Conservation (phyloP, 768 basidiomycete species). For the Pholiota molesta region DNA sequence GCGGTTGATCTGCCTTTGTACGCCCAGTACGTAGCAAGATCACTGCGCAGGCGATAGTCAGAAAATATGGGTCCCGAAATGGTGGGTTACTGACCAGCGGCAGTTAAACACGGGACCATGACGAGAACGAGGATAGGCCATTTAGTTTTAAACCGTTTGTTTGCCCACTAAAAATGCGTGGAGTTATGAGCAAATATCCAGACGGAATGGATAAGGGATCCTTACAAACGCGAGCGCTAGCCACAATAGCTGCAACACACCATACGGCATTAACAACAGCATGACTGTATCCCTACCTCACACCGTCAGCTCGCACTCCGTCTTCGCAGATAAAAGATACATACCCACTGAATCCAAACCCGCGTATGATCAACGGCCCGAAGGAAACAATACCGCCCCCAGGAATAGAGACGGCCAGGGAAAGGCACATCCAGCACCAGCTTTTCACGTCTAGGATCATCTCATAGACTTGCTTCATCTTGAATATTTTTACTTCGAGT, state of each 20-base stretch:
- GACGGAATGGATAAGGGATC: not conserved
- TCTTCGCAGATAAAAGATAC: not conserved
- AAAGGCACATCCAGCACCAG: slow-evolving; percentile 35
- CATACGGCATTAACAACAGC: slow-evolving; percentile 34
- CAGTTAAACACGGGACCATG: slow-evolving; percentile 26
- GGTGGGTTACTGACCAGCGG: slow-evolving; percentile 20
- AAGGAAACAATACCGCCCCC: slow-evolving; percentile 28
- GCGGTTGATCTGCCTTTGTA: slow-evolving; percentile 25
- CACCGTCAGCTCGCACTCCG: not conserved
- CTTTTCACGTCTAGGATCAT: slow-evolving; percentile 37
- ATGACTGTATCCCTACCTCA: slow-evolving; percentile 30
- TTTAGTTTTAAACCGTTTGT: slow-evolving; percentile 28
- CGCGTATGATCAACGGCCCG: slow-evolving; percentile 34
- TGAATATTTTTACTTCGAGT: slow-evolving; percentile 35
- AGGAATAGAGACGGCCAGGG: slow-evolving; percentile 28
- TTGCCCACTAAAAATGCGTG: slow-evolving; percentile 24
- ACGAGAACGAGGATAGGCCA: slow-evolving; percentile 26
- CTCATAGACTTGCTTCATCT: slow-evolving; percentile 31
- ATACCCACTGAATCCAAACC: slow-evolving; percentile 36
- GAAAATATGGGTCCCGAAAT: not conserved
- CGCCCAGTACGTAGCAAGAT: slow-evolving; percentile 30
- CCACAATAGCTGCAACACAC: slow-evolving; percentile 28
- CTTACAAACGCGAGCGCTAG: slow-evolving; percentile 31
- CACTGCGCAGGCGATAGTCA: slow-evolving; percentile 20
- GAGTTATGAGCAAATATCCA: not conserved